Evolutionary conservation across 2,329 filamentous ascomycete species (phyloP).

Genomic region (Didymella sp.): DNA sequence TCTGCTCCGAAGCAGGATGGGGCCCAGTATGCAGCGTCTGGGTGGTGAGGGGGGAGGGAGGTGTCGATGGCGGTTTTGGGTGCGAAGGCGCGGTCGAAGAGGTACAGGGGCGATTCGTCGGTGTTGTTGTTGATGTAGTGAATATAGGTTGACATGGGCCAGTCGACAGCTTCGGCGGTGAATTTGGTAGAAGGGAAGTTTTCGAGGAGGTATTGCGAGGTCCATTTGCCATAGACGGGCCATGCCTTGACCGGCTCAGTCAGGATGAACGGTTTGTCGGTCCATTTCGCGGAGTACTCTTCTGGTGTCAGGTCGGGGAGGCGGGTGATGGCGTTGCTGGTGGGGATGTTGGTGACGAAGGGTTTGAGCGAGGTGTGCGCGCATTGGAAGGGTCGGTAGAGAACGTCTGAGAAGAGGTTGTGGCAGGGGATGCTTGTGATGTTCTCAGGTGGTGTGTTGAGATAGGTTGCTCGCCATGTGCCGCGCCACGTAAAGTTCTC

Average conservation of each 20-base stretch:
- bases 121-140: slow-evolving; percentile 79
- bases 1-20: slow-evolving; percentile 87
- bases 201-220: slow-evolving; percentile 68
- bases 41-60: slow-evolving; percentile 57
- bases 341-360: slow-evolving; percentile 75
- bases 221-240: slow-evolving; percentile 80
- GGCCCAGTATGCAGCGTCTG: slow-evolving; percentile 72
- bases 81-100: slow-evolving; percentile 87
- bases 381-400: slow-evolving; percentile 91
- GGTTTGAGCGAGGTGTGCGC: slow-evolving; percentile 73
- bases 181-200: slow-evolving; percentile 73
- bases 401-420: slow-evolving; percentile 84
- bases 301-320: slow-evolving; percentile 71
- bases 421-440: slow-evolving; percentile 72
- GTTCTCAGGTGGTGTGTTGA: slow-evolving; percentile 63
- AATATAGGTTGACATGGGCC: slow-evolving; percentile 81
- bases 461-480: slow-evolving; percentile 82
- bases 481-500: slow-evolving; percentile 72
- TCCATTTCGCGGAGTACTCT: slow-evolving; percentile 79
- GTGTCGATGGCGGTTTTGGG: slow-evolving; percentile 76
- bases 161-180: slow-evolving; percentile 91
- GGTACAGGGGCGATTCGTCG: slow-evolving; percentile 90
- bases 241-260: slow-evolving; percentile 81
- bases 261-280: slow-evolving; percentile 82
- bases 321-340: slow-evolving; percentile 73